Evolutionary conservation across 192 early-diverging fungal species (phyloP), one percentile per base, ranked within the genome.

Genomic region (Chytriomyces hyalinus): DNA sequence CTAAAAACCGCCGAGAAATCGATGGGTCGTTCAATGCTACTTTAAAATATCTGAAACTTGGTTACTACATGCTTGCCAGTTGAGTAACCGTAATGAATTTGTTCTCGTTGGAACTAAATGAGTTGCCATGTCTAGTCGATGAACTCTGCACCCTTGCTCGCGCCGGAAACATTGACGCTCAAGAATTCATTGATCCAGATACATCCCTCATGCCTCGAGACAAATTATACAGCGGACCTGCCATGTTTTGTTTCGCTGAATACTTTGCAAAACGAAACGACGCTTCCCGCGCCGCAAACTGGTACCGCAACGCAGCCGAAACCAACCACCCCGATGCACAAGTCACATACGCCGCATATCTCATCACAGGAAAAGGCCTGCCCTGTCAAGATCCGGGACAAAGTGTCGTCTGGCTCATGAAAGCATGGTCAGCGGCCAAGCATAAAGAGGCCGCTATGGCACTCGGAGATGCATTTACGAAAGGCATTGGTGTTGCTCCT

Each of bases 271-370:
- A 67, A 45, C 76, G 67, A 17, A 36, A 36, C 36, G 74, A 78
- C 43, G 15, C 15, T 50, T n/a, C 26, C 15, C 46, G 62, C 13
- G 77, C 77, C 6, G 45, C 57, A 7, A 78, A 75, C 28, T 78
- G 77, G 77, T 77, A 59, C 65, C 67, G 69, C 28, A 67, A 70
- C 46, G 63, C 77, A 6, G 69, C 68, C 10, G 77, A 78, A 73
- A 13, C 62, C 36, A 22, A 26, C 11, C 53, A 78, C 45, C 6
- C 47, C 6, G 67, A 72, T 13, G 67, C 66, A 0, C 62, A 67
- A 59, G 22, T 76, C 49, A 22, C 48, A 17, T 67, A 67, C 44
- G 74, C 74, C 1, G 24, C 64, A 20, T 53, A 76, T 36, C 49
- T 76, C 2, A 45, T 74, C 8, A 26, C 15, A 22, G 74, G 74